Percentiles rank a stretch among this genome's conserved stretches.
phyloP scores from a whole-genome alignment of 352 stramenopile species.

The Elongisporangium undulatum region DNA sequence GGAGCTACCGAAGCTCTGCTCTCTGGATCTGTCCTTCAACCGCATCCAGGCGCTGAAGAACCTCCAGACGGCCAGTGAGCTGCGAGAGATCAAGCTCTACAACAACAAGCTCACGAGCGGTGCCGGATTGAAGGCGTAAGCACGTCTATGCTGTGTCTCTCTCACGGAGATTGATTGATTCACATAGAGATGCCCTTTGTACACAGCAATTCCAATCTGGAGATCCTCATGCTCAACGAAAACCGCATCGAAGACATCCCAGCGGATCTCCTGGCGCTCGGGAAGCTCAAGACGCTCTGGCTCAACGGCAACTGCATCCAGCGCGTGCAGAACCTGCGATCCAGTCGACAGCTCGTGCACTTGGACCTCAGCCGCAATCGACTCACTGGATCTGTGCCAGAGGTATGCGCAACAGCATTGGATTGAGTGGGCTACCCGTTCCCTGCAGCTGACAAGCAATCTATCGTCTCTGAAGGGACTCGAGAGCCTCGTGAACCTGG shows the following conservation, averaged over 20 bases:
- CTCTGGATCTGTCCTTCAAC: slow-evolving; percentile 81
- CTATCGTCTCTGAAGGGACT: slow-evolving; percentile 25
- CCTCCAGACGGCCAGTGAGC: slow-evolving; percentile 50
- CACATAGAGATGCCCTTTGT: slow-evolving; percentile 2
- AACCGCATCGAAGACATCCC: slow-evolving; percentile 67
- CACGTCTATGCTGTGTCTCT: not conserved
- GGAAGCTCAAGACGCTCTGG: slow-evolving; percentile 66
- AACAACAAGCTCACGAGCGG: slow-evolving; percentile 69
- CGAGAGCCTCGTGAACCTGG: slow-evolving; percentile 42
- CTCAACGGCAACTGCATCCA: slow-evolving; percentile 64
- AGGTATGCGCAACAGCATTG: slow-evolving; percentile 28
- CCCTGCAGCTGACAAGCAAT: not conserved
- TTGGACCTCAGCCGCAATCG: slow-evolving; percentile 68
- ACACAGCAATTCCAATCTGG: slow-evolving; percentile 55
- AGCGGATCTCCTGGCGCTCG: slow-evolving; percentile 49
- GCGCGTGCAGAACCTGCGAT: slow-evolving; percentile 39
- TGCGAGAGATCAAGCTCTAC: slow-evolving; percentile 77
- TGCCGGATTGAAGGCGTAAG: slow-evolving; percentile 43
- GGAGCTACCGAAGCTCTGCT: slow-evolving; percentile 66
- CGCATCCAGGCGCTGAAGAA: slow-evolving; percentile 48
- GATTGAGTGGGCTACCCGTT: too few relatives aligned
- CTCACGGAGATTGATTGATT: not conserved
- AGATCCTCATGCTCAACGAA: slow-evolving; percentile 63
- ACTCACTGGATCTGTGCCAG: slow-evolving; percentile 28
- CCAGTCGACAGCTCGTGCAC: slow-evolving; percentile 52